Evolutionary conservation across 2,329 filamentous ascomycete species (phyloP).

Genomic region (Graphilbum sp.): DNA sequence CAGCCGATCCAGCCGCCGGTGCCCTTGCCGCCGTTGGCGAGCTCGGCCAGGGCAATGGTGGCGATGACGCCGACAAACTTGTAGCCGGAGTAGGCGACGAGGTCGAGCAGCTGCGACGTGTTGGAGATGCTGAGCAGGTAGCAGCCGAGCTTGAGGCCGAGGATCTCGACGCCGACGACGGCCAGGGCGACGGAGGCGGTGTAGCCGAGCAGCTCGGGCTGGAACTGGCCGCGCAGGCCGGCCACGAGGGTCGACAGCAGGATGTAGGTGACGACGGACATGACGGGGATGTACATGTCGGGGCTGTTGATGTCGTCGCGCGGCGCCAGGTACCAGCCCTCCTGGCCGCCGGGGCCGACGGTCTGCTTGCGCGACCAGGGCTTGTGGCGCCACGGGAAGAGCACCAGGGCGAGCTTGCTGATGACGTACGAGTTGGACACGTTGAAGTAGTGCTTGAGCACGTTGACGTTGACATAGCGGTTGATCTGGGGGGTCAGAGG

Average conservation of each 20-base stretch:
- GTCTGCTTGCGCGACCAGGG: constrained; percentile 90
- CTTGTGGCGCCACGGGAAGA: constrained; percentile 95
- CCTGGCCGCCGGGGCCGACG: constrained; percentile 50
- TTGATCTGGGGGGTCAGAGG: constrained; percentile 25
- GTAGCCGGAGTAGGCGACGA: constrained; percentile 94
- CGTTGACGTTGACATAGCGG: constrained; percentile 73
- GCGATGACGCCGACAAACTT: constrained; percentile 96
- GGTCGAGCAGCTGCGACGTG: constrained; percentile 79
- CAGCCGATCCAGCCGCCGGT: constrained; percentile 82
- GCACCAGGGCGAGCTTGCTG: constrained; percentile 80
- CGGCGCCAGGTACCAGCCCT: constrained; percentile 72
- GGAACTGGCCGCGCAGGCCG: constrained; percentile 77
- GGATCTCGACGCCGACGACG: constrained; percentile 73
- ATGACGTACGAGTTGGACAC: constrained; percentile 95
- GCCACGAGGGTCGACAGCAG: constrained; percentile 82
- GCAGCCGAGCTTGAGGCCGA: constrained; percentile 80
- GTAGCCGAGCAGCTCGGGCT: constrained; percentile 81
- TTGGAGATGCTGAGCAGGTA: constrained; percentile 91
- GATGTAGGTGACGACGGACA: constrained; percentile 96
- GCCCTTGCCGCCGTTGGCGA: constrained; percentile 61
- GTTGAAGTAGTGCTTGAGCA: constrained; percentile 98
- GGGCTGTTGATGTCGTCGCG: constrained; percentile 94
- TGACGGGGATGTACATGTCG: constrained; percentile 98
- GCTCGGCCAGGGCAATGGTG: constrained; percentile 65
- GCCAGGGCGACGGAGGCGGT: constrained; percentile 73